Evolutionary conservation across 805 yeast genomes (phyloP).

Genomic region (Candida peoriensis): DNA sequence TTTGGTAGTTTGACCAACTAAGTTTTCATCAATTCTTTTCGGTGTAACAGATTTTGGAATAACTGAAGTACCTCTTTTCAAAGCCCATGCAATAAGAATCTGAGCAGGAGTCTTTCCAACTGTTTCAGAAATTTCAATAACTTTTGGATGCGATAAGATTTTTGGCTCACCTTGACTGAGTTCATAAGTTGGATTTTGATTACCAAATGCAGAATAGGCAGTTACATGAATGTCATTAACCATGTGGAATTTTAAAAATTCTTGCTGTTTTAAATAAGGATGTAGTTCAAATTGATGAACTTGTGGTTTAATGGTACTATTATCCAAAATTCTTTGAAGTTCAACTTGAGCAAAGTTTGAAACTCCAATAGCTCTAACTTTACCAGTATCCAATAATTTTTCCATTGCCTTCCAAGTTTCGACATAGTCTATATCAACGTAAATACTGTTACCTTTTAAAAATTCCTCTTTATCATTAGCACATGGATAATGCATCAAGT

Average conservation of each 20-base stretch:
- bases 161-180: conserved; percentile 30
- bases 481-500: conserved; percentile 82
- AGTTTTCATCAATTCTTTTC: conserved; percentile 33
- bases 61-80: conserved; percentile 45
- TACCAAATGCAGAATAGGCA: conserved; percentile 2
- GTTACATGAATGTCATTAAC: not conserved
- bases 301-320: not conserved
- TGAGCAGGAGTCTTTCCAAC: conserved; percentile 38
- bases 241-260: not conserved
- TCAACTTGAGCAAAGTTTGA: conserved; percentile 1
- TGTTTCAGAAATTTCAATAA: conserved; percentile 40
- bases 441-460: conserved; percentile 26
- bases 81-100: conserved; percentile 51
- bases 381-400: conserved; percentile 10
- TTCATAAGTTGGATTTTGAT: not conserved
- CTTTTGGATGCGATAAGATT: conserved; percentile 33
- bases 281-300: conserved; percentile 3
- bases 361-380: conserved; percentile 12
- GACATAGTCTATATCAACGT: conserved; percentile 37
- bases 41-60: conserved; percentile 43
- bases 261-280: conserved; percentile 2
- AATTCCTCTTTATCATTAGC: conserved; percentile 44
- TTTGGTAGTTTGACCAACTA: conserved; percentile 27
- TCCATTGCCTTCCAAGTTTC: conserved; percentile 21
- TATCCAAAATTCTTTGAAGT: conserved; percentile 1